A percentile compares a stretch with the other conserved stretches of the same genome.
Evolutionary conservation across 257 asterid species (phyloP).

Genomic region (Capsicum chinense): DNA sequence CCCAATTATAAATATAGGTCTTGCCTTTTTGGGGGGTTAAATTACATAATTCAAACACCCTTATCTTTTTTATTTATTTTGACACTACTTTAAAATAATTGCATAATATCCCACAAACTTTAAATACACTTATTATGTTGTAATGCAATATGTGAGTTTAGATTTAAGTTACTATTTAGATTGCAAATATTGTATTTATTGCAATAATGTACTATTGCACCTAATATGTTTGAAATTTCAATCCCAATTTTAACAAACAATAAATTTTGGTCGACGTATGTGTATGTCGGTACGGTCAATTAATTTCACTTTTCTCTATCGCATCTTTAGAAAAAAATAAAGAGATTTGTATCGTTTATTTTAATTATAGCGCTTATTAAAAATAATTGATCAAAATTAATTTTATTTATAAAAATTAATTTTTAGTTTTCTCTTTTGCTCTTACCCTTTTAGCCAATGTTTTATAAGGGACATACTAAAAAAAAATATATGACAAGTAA

Average conservation of each 20-base stretch:
- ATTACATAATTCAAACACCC: too few species aligned
- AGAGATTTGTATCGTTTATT: neutral
- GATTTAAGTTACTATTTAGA: too few species aligned
- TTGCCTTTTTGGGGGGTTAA: too few species aligned
- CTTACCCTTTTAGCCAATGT: neutral
- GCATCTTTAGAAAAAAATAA: too few species aligned
- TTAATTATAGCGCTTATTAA: neutral
- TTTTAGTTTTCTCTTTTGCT: neutral
- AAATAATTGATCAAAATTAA: neutral
- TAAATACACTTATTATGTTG: too few species aligned
- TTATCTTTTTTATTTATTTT: too few species aligned
- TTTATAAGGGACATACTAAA: neutral
- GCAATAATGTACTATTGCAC: neutral
- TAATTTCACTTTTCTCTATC: neutral
- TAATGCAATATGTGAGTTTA: too few species aligned
- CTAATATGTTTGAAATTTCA: neutral
- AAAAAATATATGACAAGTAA: neutral
- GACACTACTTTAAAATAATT: too few species aligned
- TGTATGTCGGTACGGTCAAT: neutral
- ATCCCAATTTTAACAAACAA: neutral
- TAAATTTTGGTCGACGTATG: neutral
- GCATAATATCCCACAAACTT: too few species aligned
- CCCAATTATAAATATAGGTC: too few species aligned
- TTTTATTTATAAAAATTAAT: neutral
- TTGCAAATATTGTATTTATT: neutral